Percentiles rank a stretch among this genome's conserved stretches.
Evolutionary conservation across 306 rosid species (phyloP).

Genomic region (Lagenaria siceraria): DNA sequence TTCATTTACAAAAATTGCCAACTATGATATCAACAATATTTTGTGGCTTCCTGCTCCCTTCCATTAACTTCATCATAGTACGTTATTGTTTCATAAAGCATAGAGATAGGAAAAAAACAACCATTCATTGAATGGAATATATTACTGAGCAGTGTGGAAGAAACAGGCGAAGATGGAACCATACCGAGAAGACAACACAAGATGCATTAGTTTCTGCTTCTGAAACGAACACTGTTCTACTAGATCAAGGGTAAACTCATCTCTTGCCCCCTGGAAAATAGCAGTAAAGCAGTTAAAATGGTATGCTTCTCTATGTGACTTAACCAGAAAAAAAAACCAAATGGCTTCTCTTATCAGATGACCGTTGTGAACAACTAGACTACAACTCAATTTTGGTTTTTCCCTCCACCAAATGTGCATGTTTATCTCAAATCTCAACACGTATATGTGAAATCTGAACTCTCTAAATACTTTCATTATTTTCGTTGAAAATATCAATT

Average conservation of each 20-base stretch:
- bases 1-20: background rate
- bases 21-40: background rate
- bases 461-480: too few relatives aligned
- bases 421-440: too few relatives aligned
- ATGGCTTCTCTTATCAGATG: background rate
- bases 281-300: background rate
- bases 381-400: too few relatives aligned
- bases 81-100: background rate
- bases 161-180: conserved; percentile 16
- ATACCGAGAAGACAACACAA: conserved; percentile 86
- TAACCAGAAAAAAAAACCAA: too few relatives aligned
- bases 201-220: conserved; percentile 90
- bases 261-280: conserved; percentile 54
- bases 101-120: background rate
- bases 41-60: background rate
- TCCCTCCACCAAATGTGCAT: too few relatives aligned
- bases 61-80: background rate
- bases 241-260: conserved; percentile 93
- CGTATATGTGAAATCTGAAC: too few relatives aligned
- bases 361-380: too few relatives aligned
- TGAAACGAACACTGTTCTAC: conserved; percentile 96
- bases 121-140: background rate
- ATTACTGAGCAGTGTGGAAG: background rate
- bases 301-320: background rate
- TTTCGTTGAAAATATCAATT: too few relatives aligned